These are phyloP conservation scores for Paracorniculantispora psalliotae DNA, from an alignment of 2,329 filamentous ascomycete genomes.

Conservation along the genomic window DNA sequence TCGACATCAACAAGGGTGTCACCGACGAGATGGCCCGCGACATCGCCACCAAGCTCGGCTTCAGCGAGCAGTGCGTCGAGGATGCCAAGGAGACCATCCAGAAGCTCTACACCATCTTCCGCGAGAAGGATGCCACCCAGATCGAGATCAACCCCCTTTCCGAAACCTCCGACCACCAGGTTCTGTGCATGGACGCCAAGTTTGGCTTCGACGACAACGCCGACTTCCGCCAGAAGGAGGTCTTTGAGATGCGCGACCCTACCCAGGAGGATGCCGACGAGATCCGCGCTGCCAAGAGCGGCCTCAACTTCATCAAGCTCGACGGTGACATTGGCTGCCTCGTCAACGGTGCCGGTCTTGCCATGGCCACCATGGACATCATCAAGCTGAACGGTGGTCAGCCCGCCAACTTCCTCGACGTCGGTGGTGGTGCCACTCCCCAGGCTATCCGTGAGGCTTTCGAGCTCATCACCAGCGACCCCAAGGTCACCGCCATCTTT, in stretches of 20 bases:
- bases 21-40: conserved; percentile 90
- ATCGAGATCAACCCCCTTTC: conserved; percentile 99
- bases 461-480: conserved; percentile 96
- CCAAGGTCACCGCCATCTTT: conserved; percentile 97
- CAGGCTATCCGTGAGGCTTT: conserved; percentile 97
- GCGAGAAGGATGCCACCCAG: conserved; percentile 96
- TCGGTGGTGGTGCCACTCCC: conserved; percentile 94
- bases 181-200: conserved; percentile 99
- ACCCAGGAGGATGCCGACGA: conserved; percentile 96
- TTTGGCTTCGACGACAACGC: conserved; percentile 98
- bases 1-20: conserved; percentile 91
- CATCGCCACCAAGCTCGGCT: conserved; percentile 88
- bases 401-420: conserved; percentile 98
- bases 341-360: conserved; percentile 97
- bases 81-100: conserved; percentile 95
- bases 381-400: conserved; percentile 98
- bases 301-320: conserved; percentile 99
- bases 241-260: conserved; percentile 90
- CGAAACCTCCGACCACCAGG: conserved; percentile 96
- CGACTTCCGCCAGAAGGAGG: conserved; percentile 94
- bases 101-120: conserved; percentile 98
- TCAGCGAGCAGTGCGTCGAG: conserved; percentile 95
- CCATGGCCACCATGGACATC: conserved; percentile 99
- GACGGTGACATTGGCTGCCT: conserved; percentile 98
- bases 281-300: conserved; percentile 90